Evolutionary conservation across 768 basidiomycete genomes (phyloP).

Genomic region (Kwoniella sp.): DNA sequence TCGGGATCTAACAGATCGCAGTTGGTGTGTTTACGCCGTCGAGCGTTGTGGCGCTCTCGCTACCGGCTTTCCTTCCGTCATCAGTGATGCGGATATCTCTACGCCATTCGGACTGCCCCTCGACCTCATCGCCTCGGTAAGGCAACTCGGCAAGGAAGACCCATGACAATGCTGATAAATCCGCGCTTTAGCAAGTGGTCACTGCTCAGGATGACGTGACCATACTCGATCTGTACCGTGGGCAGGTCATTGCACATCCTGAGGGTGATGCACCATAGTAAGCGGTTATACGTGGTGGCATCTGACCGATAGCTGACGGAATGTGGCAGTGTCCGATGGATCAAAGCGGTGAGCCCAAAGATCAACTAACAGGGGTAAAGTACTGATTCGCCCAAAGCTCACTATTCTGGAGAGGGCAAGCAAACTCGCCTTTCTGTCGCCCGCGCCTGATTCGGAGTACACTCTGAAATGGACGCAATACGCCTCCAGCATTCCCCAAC

Average conservation of each 20-base stretch:
- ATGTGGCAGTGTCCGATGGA: conserved; percentile 24
- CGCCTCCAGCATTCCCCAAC: neutral
- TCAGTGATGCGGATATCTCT: conserved; percentile 36
- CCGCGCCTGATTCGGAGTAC: conserved; percentile 32
- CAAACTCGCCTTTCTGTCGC: conserved; percentile 36
- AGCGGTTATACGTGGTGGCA: conserved; percentile 2
- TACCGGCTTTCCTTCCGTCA: conserved; percentile 30
- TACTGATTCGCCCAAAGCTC: conserved; percentile 3
- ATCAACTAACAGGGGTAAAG: neutral
- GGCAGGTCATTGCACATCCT: conserved; percentile 6
- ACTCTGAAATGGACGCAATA: conserved; percentile 21
- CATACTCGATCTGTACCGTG: conserved; percentile 30
- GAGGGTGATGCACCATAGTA: conserved; percentile 31
- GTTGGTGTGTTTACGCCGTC: conserved; percentile 36
- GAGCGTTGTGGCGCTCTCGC: conserved; percentile 31
- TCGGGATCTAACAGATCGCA: neutral
- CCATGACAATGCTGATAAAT: neutral
- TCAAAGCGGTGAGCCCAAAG: conserved; percentile 20
- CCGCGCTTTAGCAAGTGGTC: conserved; percentile 17
- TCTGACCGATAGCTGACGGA: neutral
- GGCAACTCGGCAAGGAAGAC: neutral
- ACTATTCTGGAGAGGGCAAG: conserved; percentile 34
- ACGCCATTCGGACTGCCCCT: conserved; percentile 42
- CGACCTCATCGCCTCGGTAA: conserved; percentile 33
- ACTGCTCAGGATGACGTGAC: conserved; percentile 33